Percentiles rank a stretch among this genome's conserved stretches.
phyloP scores from a whole-genome alignment of 441 rosid genomes.

The Adansonia grandidieri region DNA sequence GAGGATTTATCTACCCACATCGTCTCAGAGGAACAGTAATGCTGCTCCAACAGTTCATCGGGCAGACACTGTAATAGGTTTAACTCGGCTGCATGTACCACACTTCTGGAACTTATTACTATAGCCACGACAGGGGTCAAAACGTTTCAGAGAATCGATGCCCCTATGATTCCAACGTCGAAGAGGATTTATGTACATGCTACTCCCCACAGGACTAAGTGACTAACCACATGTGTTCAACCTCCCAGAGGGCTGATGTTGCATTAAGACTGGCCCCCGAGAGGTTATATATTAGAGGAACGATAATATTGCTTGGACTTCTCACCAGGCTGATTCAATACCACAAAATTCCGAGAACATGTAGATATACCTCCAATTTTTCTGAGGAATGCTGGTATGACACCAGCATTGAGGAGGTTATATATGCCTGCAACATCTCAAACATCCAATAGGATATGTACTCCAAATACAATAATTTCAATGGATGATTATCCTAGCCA shows the following conservation, averaged over 20 bases:
- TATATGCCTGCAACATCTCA: conserved; percentile 38
- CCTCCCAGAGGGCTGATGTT: conserved; percentile 36
- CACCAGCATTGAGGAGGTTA: conserved; percentile 40
- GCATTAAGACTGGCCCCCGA: conserved; percentile 31
- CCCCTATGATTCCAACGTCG: no score
- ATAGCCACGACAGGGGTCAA: no score
- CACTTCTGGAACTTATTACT: no score
- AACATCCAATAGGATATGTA: conserved; percentile 33
- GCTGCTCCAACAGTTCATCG: no score
- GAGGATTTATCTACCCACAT: no score
- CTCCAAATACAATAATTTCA: conserved; percentile 38
- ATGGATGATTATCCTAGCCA: conserved; percentile 46
- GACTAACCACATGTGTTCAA: conserved; percentile 15
- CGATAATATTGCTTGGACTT: conserved; percentile 23
- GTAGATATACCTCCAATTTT: conserved; percentile 35
- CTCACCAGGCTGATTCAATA: conserved; percentile 27
- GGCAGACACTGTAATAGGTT: no score
- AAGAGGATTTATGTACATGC: no score
- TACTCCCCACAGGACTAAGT: no score
- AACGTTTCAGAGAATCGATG: no score
- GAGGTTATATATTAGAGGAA: conserved; percentile 36
- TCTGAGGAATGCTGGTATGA: conserved; percentile 36
- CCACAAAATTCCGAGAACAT: conserved; percentile 35
- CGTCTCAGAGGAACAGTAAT: no score
- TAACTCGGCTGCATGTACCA: no score